Evolutionary conservation across 2,329 filamentous ascomycete species (phyloP), one percentile per base, ranked within the genome.

Genomic region (Beauveria pseudobassiana): DNA sequence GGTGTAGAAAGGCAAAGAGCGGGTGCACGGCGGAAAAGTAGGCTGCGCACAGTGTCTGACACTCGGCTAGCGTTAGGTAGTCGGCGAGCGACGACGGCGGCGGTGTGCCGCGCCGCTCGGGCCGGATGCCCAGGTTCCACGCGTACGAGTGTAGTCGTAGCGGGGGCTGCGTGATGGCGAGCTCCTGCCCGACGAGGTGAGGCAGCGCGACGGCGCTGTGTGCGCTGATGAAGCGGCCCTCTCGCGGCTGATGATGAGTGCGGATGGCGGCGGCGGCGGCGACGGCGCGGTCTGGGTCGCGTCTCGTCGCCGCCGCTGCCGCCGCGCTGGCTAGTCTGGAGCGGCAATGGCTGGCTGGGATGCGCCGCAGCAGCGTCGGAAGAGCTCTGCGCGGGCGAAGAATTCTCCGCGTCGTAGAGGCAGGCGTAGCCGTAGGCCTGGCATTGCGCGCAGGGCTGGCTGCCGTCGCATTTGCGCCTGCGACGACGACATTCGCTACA

Each of bases 171-270:
- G 30, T 30, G 14, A 62, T 49, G 18, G 57, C 26, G n/a, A 66
- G 52, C n/a, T 62, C 61, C 9, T 56, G 43, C 5, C 63, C 63
- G 30, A 65, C 59, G 34, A 64, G 61, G 40, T 62, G 63, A 2
- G 65, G 64, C 30, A 66, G 59, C 12, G 65, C 64, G n/a, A 65
- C 61, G 45, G 64, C 65, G 28, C 63, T 66, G 49, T 63, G 59
- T 18, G 63, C 57, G 49, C 49, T 61, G 50, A 66, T 51, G 49
- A 59, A 63, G n/a, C 65, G 60, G 22, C 64, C 40, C 53, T 24
- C 40, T 51, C 60, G 30, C 51, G 42, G 45, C 42, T 56, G 42
- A 62, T 53, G 46, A 62, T 38, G 46, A 62, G 18, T 10, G 22
- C 20, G 12, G 48, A 16, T 12, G 57, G 57, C 46, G 46, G 40